These are phyloP conservation scores for Acanthochlamys bracteata DNA, from an alignment of 106 monocot species.

Conservation along the genomic window DNA sequence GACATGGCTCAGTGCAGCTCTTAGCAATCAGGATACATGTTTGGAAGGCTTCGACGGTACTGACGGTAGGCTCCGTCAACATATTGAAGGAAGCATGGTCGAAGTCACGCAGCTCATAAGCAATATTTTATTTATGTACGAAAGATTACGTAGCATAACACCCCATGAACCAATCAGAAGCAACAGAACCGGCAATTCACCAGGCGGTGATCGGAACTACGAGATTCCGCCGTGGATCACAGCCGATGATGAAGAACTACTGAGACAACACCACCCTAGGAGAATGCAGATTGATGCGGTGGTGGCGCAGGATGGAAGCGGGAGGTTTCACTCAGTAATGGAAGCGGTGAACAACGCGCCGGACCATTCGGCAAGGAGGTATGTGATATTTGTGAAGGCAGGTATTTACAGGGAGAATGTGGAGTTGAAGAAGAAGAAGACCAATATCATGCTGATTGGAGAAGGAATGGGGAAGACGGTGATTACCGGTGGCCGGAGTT, in stretches of 20 bases:
- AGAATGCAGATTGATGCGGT: conserved; percentile 45
- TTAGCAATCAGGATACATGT: conserved; percentile 88
- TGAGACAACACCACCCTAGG: conserved; percentile 14
- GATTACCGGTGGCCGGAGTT: conserved; percentile 58
- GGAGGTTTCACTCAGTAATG: conserved; percentile 47
- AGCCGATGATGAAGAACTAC: conserved; percentile 15
- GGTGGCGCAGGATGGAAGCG: conserved; percentile 72
- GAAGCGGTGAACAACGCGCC: conserved; percentile 71
- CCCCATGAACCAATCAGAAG: conserved; percentile 16
- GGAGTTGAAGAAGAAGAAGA: conserved; percentile 84
- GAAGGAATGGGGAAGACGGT: conserved; percentile 75
- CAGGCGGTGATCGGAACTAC: not conserved
- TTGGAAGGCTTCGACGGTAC: conserved; percentile 81
- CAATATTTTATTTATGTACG: conserved; percentile 57
- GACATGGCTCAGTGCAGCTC: conserved; percentile 82
- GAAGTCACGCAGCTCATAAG: conserved; percentile 51
- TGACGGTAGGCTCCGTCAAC: conserved; percentile 45
- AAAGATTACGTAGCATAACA: conserved; percentile 39
- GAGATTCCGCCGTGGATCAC: conserved; percentile 40
- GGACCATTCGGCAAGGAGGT: conserved; percentile 36
- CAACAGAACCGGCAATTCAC: not conserved
- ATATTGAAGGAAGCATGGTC: conserved; percentile 24
- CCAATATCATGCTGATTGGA: conserved; percentile 63
- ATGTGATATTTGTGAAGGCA: conserved; percentile 77
- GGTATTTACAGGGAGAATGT: conserved; percentile 81